Evolutionary conservation across 495 filamentous ascomycete species (phyloP).

Genomic region (Hypomontagnella monticulosa): DNA sequence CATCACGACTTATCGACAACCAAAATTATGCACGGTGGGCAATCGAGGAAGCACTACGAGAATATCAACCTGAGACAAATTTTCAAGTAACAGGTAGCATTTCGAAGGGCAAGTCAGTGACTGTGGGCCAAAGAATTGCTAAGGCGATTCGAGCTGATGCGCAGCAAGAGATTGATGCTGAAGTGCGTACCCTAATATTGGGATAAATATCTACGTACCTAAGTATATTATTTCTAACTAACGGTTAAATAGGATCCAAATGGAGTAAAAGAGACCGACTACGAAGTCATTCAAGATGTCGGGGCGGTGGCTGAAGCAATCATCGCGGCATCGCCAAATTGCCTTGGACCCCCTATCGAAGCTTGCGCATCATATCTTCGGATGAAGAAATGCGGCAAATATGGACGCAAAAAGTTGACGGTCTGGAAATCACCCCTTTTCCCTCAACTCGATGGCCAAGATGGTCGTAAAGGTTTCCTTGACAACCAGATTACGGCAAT

Average conservation of each 20-base stretch:
- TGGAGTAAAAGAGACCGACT: constrained; percentile 4
- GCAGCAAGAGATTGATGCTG: constrained; percentile 36
- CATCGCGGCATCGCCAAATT: constrained; percentile 30
- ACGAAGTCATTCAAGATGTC: constrained; percentile 21
- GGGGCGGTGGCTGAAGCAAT: constrained; percentile 16
- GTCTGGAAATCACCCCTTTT: constrained; percentile 37
- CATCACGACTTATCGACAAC: not conserved
- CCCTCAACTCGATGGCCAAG: constrained; percentile 24
- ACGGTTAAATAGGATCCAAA: constrained; percentile 11
- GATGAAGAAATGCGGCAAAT: constrained; percentile 38
- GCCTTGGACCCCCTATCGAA: constrained; percentile 39
- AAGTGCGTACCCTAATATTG: constrained; percentile 27
- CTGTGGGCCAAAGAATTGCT: constrained; percentile 15
- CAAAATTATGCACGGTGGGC: constrained; percentile 22
- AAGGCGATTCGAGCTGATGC: constrained; percentile 25
- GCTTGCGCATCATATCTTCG: constrained; percentile 33
- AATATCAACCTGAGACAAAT: constrained; percentile 12
- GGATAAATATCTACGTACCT: not conserved
- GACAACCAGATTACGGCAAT: constrained; percentile 42
- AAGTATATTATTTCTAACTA: not conserved
- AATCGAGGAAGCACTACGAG: constrained; percentile 25
- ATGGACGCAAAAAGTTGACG: constrained; percentile 32
- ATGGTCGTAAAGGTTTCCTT: constrained; percentile 30
- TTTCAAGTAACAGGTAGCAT: constrained; percentile 27
- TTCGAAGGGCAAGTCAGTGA: constrained; percentile 30